These are phyloP conservation scores for Penicillium sp. DNA, from an alignment of 2,329 filamentous ascomycete genomes.

Conservation along the genomic window DNA sequence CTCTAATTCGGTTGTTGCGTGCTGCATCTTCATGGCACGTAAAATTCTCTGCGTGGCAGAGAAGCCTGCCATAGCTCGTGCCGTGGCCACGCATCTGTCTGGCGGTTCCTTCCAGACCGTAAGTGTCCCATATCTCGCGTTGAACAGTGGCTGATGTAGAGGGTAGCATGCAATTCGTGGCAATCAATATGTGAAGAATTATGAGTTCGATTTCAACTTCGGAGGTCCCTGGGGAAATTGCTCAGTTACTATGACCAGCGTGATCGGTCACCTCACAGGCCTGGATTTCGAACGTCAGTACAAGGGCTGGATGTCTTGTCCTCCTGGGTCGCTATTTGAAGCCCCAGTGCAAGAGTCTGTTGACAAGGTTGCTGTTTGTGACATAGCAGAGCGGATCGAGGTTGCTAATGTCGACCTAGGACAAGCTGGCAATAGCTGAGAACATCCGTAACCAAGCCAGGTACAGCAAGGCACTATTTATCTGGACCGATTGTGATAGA, in stretches of 20 bases:
- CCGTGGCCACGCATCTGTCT: constrained; percentile 83
- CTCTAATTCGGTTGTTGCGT: constrained; percentile 2
- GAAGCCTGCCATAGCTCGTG: constrained; percentile 93
- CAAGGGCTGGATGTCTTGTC: constrained; percentile 77
- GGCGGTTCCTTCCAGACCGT: constrained; percentile 72
- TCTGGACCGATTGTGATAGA: constrained; percentile 98
- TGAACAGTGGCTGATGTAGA: constrained; percentile 17
- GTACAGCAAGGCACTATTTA: constrained; percentile 73
- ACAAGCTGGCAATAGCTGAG: constrained; percentile 74
- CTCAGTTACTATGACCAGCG: constrained; percentile 88
- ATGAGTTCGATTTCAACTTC: constrained; percentile 87
- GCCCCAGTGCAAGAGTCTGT: constrained; percentile 71
- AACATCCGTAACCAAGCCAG: constrained; percentile 82
- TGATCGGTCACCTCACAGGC: constrained; percentile 81
- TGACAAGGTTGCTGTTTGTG: constrained; percentile 53
- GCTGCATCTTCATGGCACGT: constrained; percentile 36
- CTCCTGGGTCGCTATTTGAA: constrained; percentile 75
- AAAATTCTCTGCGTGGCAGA: constrained; percentile 75
- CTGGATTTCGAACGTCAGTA: constrained; percentile 73
- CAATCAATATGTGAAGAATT: constrained; percentile 86
- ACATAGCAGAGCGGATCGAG: neutral
- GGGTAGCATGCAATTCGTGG: constrained; percentile 64
- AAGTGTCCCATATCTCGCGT: constrained; percentile 34
- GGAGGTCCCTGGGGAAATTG: constrained; percentile 75
- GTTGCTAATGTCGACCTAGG: constrained; percentile 46